phyloP scores from a whole-genome alignment of 306 rosid genomes.

The Citrullus colocynthis region DNA sequence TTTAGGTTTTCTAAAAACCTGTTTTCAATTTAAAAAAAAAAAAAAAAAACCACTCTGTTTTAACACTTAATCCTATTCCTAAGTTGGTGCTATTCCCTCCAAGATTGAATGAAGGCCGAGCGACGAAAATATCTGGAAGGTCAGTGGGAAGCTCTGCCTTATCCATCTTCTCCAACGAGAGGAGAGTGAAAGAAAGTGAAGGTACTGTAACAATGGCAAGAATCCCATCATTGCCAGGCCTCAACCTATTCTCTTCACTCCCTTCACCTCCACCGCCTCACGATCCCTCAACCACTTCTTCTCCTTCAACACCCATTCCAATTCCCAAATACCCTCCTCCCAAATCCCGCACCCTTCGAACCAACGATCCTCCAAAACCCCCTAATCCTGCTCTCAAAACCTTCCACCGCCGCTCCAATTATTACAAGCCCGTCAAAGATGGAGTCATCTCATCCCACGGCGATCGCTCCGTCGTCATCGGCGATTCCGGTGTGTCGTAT shows the following conservation, averaged over 20 bases:
- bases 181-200: not conserved
- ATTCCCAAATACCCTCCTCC: slow-evolving; percentile 40
- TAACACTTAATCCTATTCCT: no score
- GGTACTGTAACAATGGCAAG: slow-evolving; percentile 26
- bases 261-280: slow-evolving; percentile 39
- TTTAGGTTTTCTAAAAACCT: no score
- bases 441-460: slow-evolving; percentile 45
- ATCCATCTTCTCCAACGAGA: not conserved
- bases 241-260: slow-evolving; percentile 69
- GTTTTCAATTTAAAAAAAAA: no score
- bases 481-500: slow-evolving; percentile 78
- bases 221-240: slow-evolving; percentile 42
- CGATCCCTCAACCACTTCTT: slow-evolving; percentile 21
- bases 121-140: not conserved
- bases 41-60: no score
- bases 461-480: slow-evolving; percentile 64
- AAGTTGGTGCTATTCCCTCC: no score
- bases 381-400: slow-evolving; percentile 48
- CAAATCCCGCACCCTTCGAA: slow-evolving; percentile 14
- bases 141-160: not conserved
- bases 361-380: slow-evolving; percentile 3
- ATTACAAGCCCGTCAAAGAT: slow-evolving; percentile 53
- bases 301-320: slow-evolving; percentile 30
- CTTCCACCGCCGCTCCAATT: slow-evolving; percentile 51
- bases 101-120: no score